phyloP scores from a whole-genome alignment of 768 basidiomycete genomes.

The Hydnomerulius pinastri region DNA sequence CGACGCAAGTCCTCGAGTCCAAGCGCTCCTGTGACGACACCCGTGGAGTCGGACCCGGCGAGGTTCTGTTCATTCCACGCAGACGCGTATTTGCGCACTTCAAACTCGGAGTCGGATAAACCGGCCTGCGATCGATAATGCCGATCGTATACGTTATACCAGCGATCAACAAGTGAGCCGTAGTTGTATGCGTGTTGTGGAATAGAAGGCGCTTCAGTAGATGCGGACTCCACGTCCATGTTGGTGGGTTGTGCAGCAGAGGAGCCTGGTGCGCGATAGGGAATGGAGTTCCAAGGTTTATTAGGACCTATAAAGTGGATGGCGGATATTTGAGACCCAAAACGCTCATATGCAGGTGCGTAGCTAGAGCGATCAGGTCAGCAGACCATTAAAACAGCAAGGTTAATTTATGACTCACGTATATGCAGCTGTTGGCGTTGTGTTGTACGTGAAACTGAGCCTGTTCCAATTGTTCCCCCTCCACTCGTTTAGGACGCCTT shows the following conservation, averaged over 20 bases:
- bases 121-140: conserved; percentile 70
- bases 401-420: conserved; percentile 61
- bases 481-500: conserved; percentile 97
- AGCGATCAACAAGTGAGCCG: conserved; percentile 79
- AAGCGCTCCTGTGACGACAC: conserved; percentile 23
- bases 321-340: conserved; percentile 81
- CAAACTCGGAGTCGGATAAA: conserved; percentile 50
- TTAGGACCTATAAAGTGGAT: conserved; percentile 95
- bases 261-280: conserved; percentile 64
- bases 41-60: neutral
- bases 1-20: conserved; percentile 44
- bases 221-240: conserved; percentile 28
- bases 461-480: conserved; percentile 83
- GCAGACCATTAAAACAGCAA: conserved; percentile 26
- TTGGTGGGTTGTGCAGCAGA: conserved; percentile 32
- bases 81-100: conserved; percentile 66
- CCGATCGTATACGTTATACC: conserved; percentile 89
- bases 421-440: conserved; percentile 95
- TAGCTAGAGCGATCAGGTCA: conserved; percentile 56
- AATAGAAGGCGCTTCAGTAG: conserved; percentile 7
- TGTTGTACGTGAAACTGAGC: conserved; percentile 97
- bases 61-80: conserved; percentile 63
- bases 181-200: conserved; percentile 68
- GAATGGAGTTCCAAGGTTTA: conserved; percentile 89
- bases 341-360: conserved; percentile 95